Percentiles rank a stretch among this genome's conserved stretches.
These are phyloP conservation scores for Rhizophagus clarus DNA, from an alignment of 192 early-diverging fungal genomes.

Conservation along the genomic window DNA sequence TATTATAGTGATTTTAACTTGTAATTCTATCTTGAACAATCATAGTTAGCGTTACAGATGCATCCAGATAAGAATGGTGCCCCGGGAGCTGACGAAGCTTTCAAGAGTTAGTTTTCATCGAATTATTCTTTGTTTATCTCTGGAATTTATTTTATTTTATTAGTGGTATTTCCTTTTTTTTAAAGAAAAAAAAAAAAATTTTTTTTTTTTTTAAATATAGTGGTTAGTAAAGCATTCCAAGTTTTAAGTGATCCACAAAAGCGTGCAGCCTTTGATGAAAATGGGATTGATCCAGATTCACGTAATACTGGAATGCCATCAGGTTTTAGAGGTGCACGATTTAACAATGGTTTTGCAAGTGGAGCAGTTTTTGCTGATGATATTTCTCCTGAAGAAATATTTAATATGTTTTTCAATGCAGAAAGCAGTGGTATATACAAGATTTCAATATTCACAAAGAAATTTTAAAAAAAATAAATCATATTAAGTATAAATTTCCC, in stretches of 20 bases:
- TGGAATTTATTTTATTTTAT: neutral
- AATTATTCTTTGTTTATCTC: neutral
- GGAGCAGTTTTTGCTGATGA: conserved; percentile 59
- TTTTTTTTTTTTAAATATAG: conserved; percentile 42
- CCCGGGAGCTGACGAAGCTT: conserved; percentile 94
- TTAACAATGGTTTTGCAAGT: conserved; percentile 42
- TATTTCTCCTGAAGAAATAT: conserved; percentile 90
- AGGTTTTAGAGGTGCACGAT: conserved; percentile 41
- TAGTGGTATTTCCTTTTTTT: neutral
- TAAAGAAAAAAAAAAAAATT: too few relatives aligned
- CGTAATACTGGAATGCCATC: conserved; percentile 32
- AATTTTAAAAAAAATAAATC: neutral
- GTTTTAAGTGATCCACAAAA: conserved; percentile 88
- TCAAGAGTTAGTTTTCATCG: conserved; percentile 69
- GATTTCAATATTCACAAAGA: neutral
- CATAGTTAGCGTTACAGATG: conserved; percentile 83
- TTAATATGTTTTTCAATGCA: conserved; percentile 94
- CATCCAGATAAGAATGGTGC: conserved; percentile 97
- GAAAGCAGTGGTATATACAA: conserved; percentile 28
- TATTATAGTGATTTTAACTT: neutral
- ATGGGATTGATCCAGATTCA: conserved; percentile 73
- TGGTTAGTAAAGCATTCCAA: conserved; percentile 90
- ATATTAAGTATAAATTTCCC: neutral
- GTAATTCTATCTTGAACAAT: conserved; percentile 22
- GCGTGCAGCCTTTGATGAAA: conserved; percentile 81